A percentile compares a stretch with the other conserved stretches of the same genome.
Conservation (phyloP, 2,329 filamentous ascomycete genomes). For the Phialocephala subalpina region DNA sequence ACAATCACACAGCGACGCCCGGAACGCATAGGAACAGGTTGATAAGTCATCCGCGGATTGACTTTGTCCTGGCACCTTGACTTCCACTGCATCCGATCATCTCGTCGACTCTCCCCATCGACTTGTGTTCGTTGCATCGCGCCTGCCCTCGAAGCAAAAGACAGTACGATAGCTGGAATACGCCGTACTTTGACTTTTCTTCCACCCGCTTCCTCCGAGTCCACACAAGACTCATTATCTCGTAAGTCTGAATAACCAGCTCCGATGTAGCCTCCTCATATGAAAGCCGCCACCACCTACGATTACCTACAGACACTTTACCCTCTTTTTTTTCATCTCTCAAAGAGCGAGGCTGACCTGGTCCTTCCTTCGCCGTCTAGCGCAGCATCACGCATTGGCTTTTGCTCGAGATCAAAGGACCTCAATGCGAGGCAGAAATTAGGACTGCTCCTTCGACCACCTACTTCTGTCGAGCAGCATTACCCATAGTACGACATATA, state of each 20-base stretch:
- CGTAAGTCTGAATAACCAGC: constrained; percentile 34
- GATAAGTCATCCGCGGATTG: constrained; percentile 35
- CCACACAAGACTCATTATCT: constrained; percentile 27
- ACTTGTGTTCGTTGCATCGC: constrained; percentile 10
- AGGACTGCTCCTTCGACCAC: constrained; percentile 32
- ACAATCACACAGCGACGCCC: constrained; percentile 7
- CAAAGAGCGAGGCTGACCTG: constrained; percentile 35
- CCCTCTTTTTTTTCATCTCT: constrained; percentile 4
- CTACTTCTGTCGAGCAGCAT: constrained; percentile 30
- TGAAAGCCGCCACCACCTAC: constrained; percentile 18
- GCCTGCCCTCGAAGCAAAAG: constrained; percentile 20
- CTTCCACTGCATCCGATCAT: constrained; percentile 22
- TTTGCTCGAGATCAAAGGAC: constrained; percentile 12
- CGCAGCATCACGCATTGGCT: constrained; percentile 26
- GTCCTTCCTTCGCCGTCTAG: constrained; percentile 26
- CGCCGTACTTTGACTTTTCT: constrained; percentile 37
- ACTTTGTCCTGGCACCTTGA: constrained; percentile 41
- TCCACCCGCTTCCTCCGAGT: constrained; percentile 9
- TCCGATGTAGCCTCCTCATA: constrained; percentile 22
- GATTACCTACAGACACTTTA: constrained; percentile 21
- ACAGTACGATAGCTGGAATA: constrained; percentile 42
- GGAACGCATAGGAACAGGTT: constrained; percentile 39
- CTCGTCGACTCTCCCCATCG: constrained; percentile 20
- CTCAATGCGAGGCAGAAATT: constrained; percentile 37
- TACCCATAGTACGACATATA: constrained; percentile 21